A percentile compares a stretch with the other conserved stretches of the same genome.
These are phyloP conservation scores for Penicillium sp. DNA, from an alignment of 2,329 filamentous ascomycete species.

Conservation along the genomic window DNA sequence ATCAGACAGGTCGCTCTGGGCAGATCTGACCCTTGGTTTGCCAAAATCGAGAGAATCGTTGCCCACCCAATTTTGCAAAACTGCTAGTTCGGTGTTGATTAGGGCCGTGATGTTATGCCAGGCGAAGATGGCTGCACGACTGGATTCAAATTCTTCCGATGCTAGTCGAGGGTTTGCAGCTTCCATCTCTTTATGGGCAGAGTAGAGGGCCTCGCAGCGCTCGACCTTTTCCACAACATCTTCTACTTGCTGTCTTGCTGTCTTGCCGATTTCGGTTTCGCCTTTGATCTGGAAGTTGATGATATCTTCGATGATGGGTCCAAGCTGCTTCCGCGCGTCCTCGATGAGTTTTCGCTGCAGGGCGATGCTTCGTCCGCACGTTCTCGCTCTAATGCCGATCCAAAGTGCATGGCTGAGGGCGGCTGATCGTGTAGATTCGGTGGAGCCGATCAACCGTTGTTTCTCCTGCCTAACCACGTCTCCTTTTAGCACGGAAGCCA, in stretches of 20 bases:
- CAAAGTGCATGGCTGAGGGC: constrained; percentile 68
- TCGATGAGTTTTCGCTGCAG: constrained; percentile 85
- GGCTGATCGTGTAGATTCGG: constrained; percentile 68
- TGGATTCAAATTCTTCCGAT: constrained; percentile 72
- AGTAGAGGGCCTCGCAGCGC: constrained; percentile 78
- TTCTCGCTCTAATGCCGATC: constrained; percentile 78
- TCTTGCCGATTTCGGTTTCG: constrained; percentile 83
- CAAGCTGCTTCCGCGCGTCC: constrained; percentile 69
- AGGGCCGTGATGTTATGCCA: constrained; percentile 97
- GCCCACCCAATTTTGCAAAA: constrained; percentile 93
- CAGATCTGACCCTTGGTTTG: constrained; percentile 65
- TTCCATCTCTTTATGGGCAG: constrained; percentile 70
- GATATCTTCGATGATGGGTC: constrained; percentile 76
- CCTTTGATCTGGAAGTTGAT: constrained; percentile 92
- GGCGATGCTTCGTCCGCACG: constrained; percentile 76
- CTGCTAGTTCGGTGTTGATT: constrained; percentile 89
- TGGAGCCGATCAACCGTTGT: constrained; percentile 81
- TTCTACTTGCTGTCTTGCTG: constrained; percentile 79
- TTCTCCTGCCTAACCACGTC: constrained; percentile 98
- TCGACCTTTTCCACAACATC: constrained; percentile 89
- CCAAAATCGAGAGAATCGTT: constrained; percentile 92
- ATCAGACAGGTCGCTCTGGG: constrained; percentile 69
- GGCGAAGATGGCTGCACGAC: constrained; percentile 81
- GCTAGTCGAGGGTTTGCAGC: constrained; percentile 69
- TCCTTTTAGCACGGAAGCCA: constrained; percentile 89